Evolutionary conservation across 768 basidiomycete genomes (phyloP), one percentile per base, ranked within the genome.

Genomic region (Suillus subaureus): DNA sequence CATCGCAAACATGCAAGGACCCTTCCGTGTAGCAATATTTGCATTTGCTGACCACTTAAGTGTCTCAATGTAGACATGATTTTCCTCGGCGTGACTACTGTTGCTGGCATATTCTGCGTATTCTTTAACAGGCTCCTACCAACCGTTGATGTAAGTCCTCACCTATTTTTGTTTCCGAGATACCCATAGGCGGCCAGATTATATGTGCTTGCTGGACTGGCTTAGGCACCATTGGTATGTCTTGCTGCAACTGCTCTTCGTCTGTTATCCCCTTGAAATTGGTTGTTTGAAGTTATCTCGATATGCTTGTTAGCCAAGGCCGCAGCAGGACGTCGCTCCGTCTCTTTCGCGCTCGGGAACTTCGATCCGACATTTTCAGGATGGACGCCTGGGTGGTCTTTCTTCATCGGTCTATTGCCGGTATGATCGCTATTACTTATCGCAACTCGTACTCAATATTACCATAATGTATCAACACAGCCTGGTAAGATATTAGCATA

Each of bases 351-450:
- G 1, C 78, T 90, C 2, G 82, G 82, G 12, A 80, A 84, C 65
- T 90, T 89, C 62, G 84, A 89, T 69, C 78, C 85, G 1, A 83
- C 87, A n/a, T 74, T 78, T n/a, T 86, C 89, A 0, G 89, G 89
- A 7, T 90, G 89, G 89, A 82, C 82, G 2, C 80, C 85, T 15
- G 89, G 86, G 39, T 90, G 88, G 88, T 81, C 87, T 0, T 90
- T 89, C 71, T 90, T 89, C 72, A 86, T 89, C 40, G 88, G 88
- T 39, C 70, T 89, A 26, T 79, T 87, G 28, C 86, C 84, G 51
- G 86, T 87, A 76, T 62, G 28, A 60, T 43, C 11, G 5, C 54
- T 54, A 6, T 3, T 31, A 51, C 8, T 23, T 23, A 11, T 40
- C 28, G 26, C 9, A 7, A 11, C 15, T 61, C 35, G 26, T n/a